phyloP scores from a whole-genome alignment of 176 grass and related monocot species.

The Oryza meridionalis region DNA sequence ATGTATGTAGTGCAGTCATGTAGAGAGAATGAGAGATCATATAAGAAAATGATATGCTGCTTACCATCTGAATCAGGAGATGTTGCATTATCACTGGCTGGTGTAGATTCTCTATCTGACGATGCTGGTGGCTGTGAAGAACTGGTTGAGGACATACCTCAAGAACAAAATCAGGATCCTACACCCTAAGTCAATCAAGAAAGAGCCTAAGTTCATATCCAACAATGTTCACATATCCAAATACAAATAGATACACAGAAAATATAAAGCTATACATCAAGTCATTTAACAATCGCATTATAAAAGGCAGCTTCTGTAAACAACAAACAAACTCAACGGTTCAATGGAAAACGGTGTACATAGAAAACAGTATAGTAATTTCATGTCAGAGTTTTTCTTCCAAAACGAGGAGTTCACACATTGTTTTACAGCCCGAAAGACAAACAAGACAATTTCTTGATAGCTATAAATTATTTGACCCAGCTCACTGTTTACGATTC shows the following conservation, averaged over 20 bases:
- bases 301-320: background rate
- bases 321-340: background rate
- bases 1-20: background rate
- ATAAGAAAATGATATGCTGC: conserved; percentile 2
- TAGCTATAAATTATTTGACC: too few relatives aligned
- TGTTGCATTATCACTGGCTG: conserved; percentile 60
- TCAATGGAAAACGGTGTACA: background rate
- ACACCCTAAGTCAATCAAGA: conserved; percentile 31
- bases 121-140: conserved; percentile 56
- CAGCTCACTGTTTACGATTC: too few relatives aligned
- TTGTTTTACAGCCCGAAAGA: background rate
- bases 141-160: conserved; percentile 70
- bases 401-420: background rate
- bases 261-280: background rate
- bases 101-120: conserved; percentile 51
- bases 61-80: conserved; percentile 65
- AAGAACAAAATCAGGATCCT: conserved; percentile 71
- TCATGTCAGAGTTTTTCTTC: background rate
- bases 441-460: too few relatives aligned
- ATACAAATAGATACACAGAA: conserved; percentile 20
- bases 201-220: conserved; percentile 26
- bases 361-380: background rate
- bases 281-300: background rate
- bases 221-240: conserved; percentile 25
- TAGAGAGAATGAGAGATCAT: background rate